phyloP scores from a whole-genome alignment of 805 yeast genomes.

The Candida easanensis region DNA sequence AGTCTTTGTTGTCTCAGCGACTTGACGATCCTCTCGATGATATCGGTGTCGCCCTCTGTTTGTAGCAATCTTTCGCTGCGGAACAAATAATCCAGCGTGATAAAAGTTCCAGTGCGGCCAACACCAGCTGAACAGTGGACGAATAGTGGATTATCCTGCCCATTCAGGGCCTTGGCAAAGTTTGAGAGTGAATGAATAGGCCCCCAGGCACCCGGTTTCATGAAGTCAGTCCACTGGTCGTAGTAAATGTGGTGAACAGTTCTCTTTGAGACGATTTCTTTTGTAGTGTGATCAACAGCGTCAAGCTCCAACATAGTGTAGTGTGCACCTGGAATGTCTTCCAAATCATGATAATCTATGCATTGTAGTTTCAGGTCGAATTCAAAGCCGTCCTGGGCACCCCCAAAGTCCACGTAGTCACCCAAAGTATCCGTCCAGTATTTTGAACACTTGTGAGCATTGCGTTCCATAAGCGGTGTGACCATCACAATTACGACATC shows the following conservation, averaged over 20 bases:
- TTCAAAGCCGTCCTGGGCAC: conserved; percentile 12
- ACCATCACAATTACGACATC: conserved; percentile 67
- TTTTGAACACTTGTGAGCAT: conserved; percentile 70
- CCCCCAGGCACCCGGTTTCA: conserved; percentile 46
- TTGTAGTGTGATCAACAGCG: conserved; percentile 23
- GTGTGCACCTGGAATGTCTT: conserved; percentile 11
- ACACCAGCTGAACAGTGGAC: conserved; percentile 97
- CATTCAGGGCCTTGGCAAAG: conserved; percentile 29
- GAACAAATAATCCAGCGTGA: conserved; percentile 56
- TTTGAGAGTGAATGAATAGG: conserved; percentile 32
- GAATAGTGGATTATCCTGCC: conserved; percentile 44
- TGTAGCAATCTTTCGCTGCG: conserved; percentile 13
- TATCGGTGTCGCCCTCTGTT: conserved; percentile 26
- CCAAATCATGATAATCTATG: conserved; percentile 10
- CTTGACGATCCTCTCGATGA: conserved; percentile 38
- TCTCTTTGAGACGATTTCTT: conserved; percentile 39
- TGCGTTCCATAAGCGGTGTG: conserved; percentile 70
- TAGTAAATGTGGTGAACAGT: conserved; percentile 64
- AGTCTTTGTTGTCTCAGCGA: conserved; percentile 44
- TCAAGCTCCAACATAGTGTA: conserved; percentile 21
- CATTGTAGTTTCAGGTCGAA: conserved; percentile 22
- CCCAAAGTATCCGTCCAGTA: conserved; percentile 64
- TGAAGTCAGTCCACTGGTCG: conserved; percentile 82
- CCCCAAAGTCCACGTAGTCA: conserved; percentile 3
- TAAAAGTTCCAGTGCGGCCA: conserved; percentile 90